These are phyloP conservation scores for Mortierella sp. DNA, from an alignment of 371 early-diverging fungal species.

Conservation along the genomic window DNA sequence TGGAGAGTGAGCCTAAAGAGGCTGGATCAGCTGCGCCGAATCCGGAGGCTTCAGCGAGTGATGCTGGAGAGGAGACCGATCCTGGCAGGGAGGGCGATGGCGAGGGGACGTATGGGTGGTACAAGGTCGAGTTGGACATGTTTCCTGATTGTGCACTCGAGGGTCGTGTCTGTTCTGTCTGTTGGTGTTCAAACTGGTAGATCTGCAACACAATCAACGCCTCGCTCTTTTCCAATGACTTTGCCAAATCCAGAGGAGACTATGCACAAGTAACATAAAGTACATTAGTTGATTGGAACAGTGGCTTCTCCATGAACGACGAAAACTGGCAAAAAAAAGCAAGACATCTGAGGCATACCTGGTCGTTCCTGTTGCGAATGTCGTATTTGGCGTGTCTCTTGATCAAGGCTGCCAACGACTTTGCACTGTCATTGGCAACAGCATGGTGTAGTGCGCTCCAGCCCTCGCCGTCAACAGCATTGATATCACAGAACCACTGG, in stretches of 20 bases:
- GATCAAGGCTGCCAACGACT: slow-evolving; percentile 74
- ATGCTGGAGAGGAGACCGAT: slow-evolving; percentile 38
- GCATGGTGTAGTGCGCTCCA: slow-evolving; percentile 87
- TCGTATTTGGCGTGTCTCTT: slow-evolving; percentile 79
- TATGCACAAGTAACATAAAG: slow-evolving; percentile 22
- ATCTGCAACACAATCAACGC: slow-evolving; percentile 55
- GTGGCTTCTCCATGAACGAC: not conserved
- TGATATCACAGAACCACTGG: slow-evolving; percentile 76
- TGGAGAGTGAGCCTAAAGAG: slow-evolving; percentile 20
- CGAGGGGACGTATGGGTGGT: slow-evolving; percentile 39
- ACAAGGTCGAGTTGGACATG: slow-evolving; percentile 37
- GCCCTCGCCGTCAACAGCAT: slow-evolving; percentile 73
- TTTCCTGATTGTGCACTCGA: slow-evolving; percentile 51
- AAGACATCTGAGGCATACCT: slow-evolving; percentile 41
- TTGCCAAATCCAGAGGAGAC: slow-evolving; percentile 81
- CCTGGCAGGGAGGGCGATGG: slow-evolving; percentile 44
- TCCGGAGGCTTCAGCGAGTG: slow-evolving; percentile 37
- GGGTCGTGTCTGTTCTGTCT: slow-evolving; percentile 52
- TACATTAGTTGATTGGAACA: not conserved
- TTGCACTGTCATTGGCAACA: slow-evolving; percentile 73
- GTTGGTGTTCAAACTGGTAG: slow-evolving; percentile 56
- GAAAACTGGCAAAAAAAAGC: not conserved
- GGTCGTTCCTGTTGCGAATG: slow-evolving; percentile 67
- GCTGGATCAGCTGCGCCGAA: slow-evolving; percentile 28
- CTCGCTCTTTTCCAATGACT: slow-evolving; percentile 53